Conservation (phyloP, 2,329 filamentous ascomycete genomes). For the Trichoderma simmonsii region DNA sequence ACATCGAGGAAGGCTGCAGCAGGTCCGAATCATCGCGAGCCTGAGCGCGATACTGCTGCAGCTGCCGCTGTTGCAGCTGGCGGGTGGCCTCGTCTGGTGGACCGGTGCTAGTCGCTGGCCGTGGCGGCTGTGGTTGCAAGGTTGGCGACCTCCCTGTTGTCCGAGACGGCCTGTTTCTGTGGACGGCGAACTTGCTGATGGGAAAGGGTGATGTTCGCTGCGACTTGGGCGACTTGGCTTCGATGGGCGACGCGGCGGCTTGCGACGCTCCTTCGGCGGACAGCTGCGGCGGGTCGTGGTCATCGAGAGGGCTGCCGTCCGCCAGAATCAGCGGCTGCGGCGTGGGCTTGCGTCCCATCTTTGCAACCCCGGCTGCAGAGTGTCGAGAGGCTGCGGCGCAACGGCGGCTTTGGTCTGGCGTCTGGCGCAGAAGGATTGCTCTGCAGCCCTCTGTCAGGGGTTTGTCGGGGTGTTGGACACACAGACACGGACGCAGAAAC, state of each 20-base stretch:
- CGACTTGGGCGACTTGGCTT: constrained; percentile 41
- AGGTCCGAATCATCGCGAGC: constrained; percentile 24
- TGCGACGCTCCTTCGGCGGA: constrained; percentile 30
- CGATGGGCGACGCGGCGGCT: constrained; percentile 31
- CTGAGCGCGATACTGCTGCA: constrained; percentile 24
- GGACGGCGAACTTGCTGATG: constrained; percentile 39
- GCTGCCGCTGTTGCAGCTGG: constrained; percentile 25
- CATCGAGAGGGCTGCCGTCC: constrained; percentile 35
- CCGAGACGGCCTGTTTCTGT: constrained; percentile 27
- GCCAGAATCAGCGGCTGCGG: constrained; percentile 57
- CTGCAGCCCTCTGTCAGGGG: constrained; percentile 12
- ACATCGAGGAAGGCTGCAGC: constrained; percentile 26
- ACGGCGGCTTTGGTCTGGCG: neutral
- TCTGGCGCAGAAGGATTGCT: constrained; percentile 17
- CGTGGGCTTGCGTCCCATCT: constrained; percentile 57
- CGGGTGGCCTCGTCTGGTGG: constrained; percentile 12
- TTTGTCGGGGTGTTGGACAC: constrained; percentile 25
- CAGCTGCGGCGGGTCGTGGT: constrained; percentile 27
- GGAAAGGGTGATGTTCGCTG: constrained; percentile 47
- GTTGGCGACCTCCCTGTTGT: constrained; percentile 21
- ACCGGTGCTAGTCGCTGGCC: constrained; percentile 15
- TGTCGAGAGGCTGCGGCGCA: constrained; percentile 4
- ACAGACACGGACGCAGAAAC: neutral
- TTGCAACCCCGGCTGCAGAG: constrained; percentile 11
- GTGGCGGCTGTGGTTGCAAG: constrained; percentile 15